Base-by-base conservation (phyloP, 352 stramenopile genomes). In the Pythium plurisporium region DNA sequence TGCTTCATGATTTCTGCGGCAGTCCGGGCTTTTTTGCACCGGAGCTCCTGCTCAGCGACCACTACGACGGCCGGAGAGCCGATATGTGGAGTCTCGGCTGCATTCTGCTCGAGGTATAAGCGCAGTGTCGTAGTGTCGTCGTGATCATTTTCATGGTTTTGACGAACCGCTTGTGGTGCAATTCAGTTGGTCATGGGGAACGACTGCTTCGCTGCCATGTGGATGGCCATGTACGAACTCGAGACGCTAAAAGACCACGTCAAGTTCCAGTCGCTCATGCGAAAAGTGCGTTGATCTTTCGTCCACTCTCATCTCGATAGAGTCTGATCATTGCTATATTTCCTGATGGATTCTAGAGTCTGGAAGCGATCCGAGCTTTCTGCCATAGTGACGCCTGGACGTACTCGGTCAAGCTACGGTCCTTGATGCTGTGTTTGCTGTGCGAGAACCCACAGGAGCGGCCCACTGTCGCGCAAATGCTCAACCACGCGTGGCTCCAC, bases 1-100 rank as follows among this genome's bases (percentile, higher is more conserved):
- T 62, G 42, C 69, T 94, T 36, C 58, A 66, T 37, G 81, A 94
- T 46, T 94, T 94, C 46, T 94, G 84, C 55, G 84, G 84, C 14
- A 87, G 75, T 37, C 76, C 80, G 7, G 86, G 87, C 15, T 96
- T 96, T 51, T 96, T 96, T 43, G 85, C 85, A 0, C 87, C 87
- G 0, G 87, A 96, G 45, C 83, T 96, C 44, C 63, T 93, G 22
- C 51, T 89, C 0, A 52, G 71, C 0, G 72, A 86, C 10, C 60
- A 54, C 22, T 93, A 95, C 52, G 80, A 91, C 27, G 83, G 82
- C 34, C 59, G 73, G 27, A 87, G 86, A 43, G 85, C 81, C 10
- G 88, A 96, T 40, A 64, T 94, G 19, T 96, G 88, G 88, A 92
- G 79, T 34, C 52, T 95, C 17, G 86, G 85, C 3, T 95, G 83